These are phyloP conservation scores for Triangularia setosa DNA, from an alignment of 2,329 filamentous ascomycete species.

Conservation along the genomic window DNA sequence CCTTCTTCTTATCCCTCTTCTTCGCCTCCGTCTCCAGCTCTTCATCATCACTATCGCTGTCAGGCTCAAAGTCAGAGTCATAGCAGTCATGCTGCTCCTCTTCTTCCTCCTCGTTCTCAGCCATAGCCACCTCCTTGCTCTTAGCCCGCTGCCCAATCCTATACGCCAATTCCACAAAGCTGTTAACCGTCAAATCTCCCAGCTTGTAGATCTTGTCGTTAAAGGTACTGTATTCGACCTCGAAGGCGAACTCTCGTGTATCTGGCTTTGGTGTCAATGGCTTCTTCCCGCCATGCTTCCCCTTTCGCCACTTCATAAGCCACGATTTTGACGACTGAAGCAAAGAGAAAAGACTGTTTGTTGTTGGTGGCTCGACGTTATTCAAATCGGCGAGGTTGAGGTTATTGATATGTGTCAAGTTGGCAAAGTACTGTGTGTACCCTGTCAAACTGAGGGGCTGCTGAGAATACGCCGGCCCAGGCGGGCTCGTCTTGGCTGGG, in stretches of 20 bases:
- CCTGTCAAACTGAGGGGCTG: slow-evolving; percentile 75
- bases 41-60: slow-evolving; percentile 28
- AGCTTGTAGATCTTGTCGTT: slow-evolving; percentile 71
- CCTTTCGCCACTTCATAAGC: slow-evolving; percentile 55
- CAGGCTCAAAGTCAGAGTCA: slow-evolving; percentile 11
- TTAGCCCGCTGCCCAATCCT: slow-evolving; percentile 59
- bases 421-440: slow-evolving; percentile 90
- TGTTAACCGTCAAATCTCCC: slow-evolving; percentile 79
- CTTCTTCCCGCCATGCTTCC: slow-evolving; percentile 59
- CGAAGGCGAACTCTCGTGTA: slow-evolving; percentile 64
- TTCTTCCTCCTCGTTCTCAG: slow-evolving; percentile 19
- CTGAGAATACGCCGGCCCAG: slow-evolving; percentile 85
- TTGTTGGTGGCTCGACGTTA: slow-evolving; percentile 12
- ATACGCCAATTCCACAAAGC: slow-evolving; percentile 73
- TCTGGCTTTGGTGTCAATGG: slow-evolving; percentile 50
- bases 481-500: slow-evolving; percentile 67
- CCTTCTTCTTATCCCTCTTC: slow-evolving; percentile 43
- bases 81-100: slow-evolving; percentile 25
- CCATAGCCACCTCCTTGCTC: background rate
- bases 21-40: slow-evolving; percentile 30
- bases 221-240: slow-evolving; percentile 83
- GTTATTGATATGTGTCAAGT: slow-evolving; percentile 86
- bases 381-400: slow-evolving; percentile 17
- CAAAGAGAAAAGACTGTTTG: slow-evolving; percentile 20
- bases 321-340: slow-evolving; percentile 21